Evolutionary conservation across 2,329 filamentous ascomycete species (phyloP).

Genomic region (Alternaria solani): DNA sequence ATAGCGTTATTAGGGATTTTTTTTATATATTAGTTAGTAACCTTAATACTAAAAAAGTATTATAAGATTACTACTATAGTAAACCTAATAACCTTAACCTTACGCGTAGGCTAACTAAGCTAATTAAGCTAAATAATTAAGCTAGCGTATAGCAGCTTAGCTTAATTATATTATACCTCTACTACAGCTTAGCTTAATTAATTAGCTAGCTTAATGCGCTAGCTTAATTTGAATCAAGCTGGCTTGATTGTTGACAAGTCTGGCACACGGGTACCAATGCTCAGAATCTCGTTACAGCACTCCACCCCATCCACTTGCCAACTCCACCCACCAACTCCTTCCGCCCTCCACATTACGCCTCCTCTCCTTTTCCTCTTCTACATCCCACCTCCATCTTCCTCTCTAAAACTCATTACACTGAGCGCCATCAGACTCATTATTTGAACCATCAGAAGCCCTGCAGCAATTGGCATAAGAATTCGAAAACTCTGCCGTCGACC

Average conservation of each 20-base stretch:
- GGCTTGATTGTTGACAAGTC: neutral
- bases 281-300: no score
- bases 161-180: neutral
- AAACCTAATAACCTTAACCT: neutral
- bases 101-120: neutral
- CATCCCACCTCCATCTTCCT: rapidly evolving
- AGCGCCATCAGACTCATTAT: no score
- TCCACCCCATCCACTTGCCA: no score
- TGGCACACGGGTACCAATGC: neutral
- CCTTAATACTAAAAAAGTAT: neutral
- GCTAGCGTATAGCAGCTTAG: neutral
- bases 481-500: no score
- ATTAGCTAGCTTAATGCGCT: neutral
- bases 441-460: rapidly evolving
- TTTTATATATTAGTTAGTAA: neutral
- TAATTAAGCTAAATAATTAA: neutral
- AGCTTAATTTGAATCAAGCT: no score
- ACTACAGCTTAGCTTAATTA: neutral
- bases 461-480: no score
- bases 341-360: no score
- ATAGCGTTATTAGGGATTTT: neutral
- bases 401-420: no score
- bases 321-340: no score
- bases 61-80: neutral
- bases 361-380: no score